phyloP scores from a whole-genome alignment of 2,329 filamentous ascomycete species.

The Zymoseptoria crescenta region DNA sequence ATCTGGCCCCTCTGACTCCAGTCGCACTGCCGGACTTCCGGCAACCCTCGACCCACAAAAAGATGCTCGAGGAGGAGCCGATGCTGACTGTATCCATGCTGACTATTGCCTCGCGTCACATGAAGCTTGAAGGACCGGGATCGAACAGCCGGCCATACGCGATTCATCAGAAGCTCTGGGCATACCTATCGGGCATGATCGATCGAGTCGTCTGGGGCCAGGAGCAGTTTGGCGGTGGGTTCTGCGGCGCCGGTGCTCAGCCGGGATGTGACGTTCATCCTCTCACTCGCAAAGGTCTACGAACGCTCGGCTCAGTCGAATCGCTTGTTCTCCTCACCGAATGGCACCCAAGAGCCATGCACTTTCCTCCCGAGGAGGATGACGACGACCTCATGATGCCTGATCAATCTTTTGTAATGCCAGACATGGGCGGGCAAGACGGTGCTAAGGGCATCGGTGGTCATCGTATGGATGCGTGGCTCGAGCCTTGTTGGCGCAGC shows the following conservation, averaged over 20 bases:
- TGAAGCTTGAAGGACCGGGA: constrained; percentile 69
- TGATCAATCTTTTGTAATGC: constrained; percentile 57
- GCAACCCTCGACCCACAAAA: constrained; percentile 69
- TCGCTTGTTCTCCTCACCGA: constrained; percentile 90
- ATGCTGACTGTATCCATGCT: constrained; percentile 87
- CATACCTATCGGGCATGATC: constrained; percentile 88
- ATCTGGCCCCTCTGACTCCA: constrained; percentile 83
- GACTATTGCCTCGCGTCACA: constrained; percentile 83
- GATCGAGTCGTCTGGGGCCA: constrained; percentile 92
- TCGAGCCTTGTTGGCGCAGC: constrained; percentile 84
- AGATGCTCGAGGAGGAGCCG: constrained; percentile 80
- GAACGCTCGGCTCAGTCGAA: constrained; percentile 89
- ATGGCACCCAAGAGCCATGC: constrained; percentile 90
- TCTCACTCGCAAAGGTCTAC: constrained; percentile 56
- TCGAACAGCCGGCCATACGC: constrained; percentile 77
- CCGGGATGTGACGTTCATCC: constrained; percentile 60
- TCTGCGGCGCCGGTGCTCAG: constrained; percentile 63
- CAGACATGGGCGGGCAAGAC: constrained; percentile 52
- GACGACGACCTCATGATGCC: constrained; percentile 58
- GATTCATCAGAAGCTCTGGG: constrained; percentile 94
- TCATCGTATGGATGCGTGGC: constrained; percentile 84
- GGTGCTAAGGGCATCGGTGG: constrained; percentile 61
- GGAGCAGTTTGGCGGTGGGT: constrained; percentile 86
- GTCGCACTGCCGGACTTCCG: constrained; percentile 89
- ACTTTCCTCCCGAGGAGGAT: constrained; percentile 72